Conservation (phyloP, 2,329 filamentous ascomycete species). For the Trichoderma afroharzianum region DNA sequence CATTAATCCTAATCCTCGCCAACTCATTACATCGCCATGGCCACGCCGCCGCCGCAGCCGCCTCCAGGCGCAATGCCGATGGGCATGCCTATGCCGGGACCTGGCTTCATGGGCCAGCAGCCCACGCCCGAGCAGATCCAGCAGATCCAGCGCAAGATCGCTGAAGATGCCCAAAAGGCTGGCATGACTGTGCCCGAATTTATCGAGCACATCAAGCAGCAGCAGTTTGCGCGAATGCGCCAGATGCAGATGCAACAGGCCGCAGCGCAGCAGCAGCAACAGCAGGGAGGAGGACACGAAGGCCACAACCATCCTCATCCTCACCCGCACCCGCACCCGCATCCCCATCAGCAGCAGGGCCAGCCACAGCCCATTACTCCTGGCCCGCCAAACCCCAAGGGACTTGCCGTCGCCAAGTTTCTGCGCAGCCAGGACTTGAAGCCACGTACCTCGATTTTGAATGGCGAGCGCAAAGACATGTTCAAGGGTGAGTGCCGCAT, state of each 20-base stretch:
- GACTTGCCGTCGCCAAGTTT: slow-evolving; percentile 85
- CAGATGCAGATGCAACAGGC: slow-evolving; percentile 46
- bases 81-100: slow-evolving; percentile 29
- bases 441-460: slow-evolving; percentile 83
- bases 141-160: slow-evolving; percentile 77
- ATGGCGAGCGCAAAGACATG: slow-evolving; percentile 97
- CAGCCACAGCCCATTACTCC: slow-evolving; percentile 67
- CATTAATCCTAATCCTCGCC: neutral
- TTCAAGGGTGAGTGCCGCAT: slow-evolving; percentile 70
- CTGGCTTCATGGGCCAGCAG: slow-evolving; percentile 36
- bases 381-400: slow-evolving; percentile 82
- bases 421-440: slow-evolving; percentile 82
- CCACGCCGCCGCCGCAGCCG: slow-evolving; percentile 28
- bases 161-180: slow-evolving; percentile 75
- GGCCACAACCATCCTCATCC: slow-evolving; percentile 27
- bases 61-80: slow-evolving; percentile 22
- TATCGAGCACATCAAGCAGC: slow-evolving; percentile 63
- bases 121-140: slow-evolving; percentile 82
- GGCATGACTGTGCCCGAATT: slow-evolving; percentile 86
- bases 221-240: slow-evolving; percentile 48
- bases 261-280: slow-evolving; percentile 26
- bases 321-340: slow-evolving; percentile 32
- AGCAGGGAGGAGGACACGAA: slow-evolving; percentile 29
- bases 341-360: slow-evolving; percentile 37
- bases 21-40: slow-evolving; percentile 24